Evolutionary conservation across 208 protist species (phyloP), one percentile per base, ranked within the genome.

Genomic region (Lotmaria passim): DNA sequence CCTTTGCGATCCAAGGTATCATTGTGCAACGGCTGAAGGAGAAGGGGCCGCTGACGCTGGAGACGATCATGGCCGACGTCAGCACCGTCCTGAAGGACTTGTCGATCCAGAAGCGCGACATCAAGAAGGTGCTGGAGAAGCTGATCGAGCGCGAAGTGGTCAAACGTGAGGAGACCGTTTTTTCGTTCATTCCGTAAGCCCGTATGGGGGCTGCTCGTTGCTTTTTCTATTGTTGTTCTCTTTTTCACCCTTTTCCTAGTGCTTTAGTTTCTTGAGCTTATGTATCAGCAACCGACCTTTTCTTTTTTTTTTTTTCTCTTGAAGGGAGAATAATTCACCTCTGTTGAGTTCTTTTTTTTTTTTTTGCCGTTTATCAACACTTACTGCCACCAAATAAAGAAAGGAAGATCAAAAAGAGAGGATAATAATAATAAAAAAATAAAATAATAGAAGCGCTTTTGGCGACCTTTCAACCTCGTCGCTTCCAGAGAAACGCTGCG

Each of bases 101-200:
- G 26, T 51, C 61, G 21, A 48, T 66, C 7, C 63, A 67, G 21
- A 50, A 52, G 21, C 36, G 71, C 1, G 63, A 77, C 14, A 77
- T 77, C n/a, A 77, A 70, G 23, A 69, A 69, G 34, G 71, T 77
- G 28, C 56, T 77, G 44, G 62, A 70, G 24, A 69, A 70, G 33
- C 53, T 79, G 36, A 62, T 79, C n/a, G 63, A 71, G 52, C 65
- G 66, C 12, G 73, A 71, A n/a, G 44, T 67, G 30, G 67, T 79
- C 53, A 31, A 67, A 23, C 66, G 74, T 33, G 47, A 56, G 44
- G 62, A 69, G 2, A 48, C 41, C 51, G 34, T 33, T 3, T 70
- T 77, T 34, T 65, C 56, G 6, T 75, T 75, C 38, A 69, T 64
- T 19, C 70, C 71, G 10, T 77, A 65, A 64, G 19, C 15, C 46